A percentile compares a stretch with the other conserved stretches of the same genome.
phyloP scores from a whole-genome alignment of 768 basidiomycete genomes.

The Rhodosporidiobolus sp. region DNA sequence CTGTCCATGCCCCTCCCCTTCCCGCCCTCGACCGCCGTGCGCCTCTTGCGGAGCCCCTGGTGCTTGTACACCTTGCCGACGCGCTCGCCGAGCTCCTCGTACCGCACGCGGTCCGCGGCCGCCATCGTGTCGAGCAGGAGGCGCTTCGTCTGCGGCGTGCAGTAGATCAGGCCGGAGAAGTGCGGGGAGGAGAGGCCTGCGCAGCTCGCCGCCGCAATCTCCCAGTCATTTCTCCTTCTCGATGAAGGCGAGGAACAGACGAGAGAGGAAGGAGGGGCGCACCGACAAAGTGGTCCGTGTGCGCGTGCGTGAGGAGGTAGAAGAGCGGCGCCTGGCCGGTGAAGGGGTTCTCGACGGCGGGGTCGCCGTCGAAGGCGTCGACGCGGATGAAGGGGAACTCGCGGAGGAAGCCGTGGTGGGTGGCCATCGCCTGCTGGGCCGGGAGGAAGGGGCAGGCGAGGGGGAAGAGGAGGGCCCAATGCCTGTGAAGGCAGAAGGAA shows the following conservation, averaged over 20 bases:
- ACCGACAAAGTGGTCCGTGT: conserved; percentile 72
- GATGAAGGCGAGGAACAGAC: neutral
- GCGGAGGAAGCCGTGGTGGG: conserved; percentile 26
- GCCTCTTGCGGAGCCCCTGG: conserved; percentile 88
- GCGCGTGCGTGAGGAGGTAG: conserved; percentile 83
- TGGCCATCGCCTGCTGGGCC: neutral
- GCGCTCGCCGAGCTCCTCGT: conserved; percentile 56
- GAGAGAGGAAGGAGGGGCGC: neutral
- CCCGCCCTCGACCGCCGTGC: conserved; percentile 78
- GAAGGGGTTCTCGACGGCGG: conserved; percentile 50
- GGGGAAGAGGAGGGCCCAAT: neutral
- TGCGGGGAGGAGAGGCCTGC: conserved; percentile 68
- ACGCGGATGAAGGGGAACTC: conserved; percentile 71
- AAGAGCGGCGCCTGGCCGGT: conserved; percentile 50
- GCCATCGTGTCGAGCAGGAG: conserved; percentile 60
- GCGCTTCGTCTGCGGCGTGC: conserved; percentile 77
- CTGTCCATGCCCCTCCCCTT: conserved; percentile 51
- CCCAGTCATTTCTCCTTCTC: neutral
- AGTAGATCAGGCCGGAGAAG: conserved; percentile 69
- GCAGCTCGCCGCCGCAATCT: too few species aligned
- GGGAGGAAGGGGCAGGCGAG: neutral
- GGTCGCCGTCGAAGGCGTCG: conserved; percentile 67
- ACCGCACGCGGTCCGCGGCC: conserved; percentile 62
- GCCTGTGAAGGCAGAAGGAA: too few species aligned
- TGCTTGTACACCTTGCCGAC: conserved; percentile 60